Conservation (phyloP, 768 basidiomycete species). For the Daedaleopsis sinensis region DNA sequence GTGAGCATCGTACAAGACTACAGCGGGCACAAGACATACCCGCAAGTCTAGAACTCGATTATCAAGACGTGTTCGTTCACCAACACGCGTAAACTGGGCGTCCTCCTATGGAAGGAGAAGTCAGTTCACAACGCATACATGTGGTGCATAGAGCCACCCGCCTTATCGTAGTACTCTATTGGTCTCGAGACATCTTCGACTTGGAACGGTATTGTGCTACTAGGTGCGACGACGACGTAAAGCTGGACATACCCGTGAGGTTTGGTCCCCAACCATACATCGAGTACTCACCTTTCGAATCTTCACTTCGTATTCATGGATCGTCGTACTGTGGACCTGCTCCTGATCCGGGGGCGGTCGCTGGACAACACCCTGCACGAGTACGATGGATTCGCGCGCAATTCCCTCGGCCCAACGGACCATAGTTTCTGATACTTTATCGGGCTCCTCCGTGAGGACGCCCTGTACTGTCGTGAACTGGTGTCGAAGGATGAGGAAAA, state of each 20-base stretch:
- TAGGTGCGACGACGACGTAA: constrained; percentile 28
- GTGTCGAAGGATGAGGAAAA: constrained; percentile 90
- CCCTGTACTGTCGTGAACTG: constrained; percentile 85
- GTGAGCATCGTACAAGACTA: background rate
- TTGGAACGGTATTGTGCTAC: constrained; percentile 32
- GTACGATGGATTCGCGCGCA: constrained; percentile 84
- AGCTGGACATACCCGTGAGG: constrained; percentile 15
- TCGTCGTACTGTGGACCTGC: constrained; percentile 81
- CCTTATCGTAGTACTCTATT: constrained; percentile 15
- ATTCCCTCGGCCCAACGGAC: constrained; percentile 88
- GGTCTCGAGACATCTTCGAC: constrained; percentile 33
- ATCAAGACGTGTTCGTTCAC: constrained; percentile 91
- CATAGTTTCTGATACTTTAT: constrained; percentile 92
- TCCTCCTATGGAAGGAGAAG: constrained; percentile 55
- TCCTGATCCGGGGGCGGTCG: constrained; percentile 65
- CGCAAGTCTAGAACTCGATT: constrained; percentile 93
- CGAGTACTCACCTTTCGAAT: constrained; percentile 66
- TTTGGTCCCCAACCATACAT: background rate
- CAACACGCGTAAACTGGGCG: constrained; percentile 70
- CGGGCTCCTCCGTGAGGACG: constrained; percentile 67
- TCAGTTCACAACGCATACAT: constrained; percentile 40
- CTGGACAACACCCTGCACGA: constrained; percentile 81
- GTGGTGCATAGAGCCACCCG: background rate
- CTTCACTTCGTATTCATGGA: constrained; percentile 86
- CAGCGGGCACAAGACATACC: constrained; percentile 46